A percentile compares a stretch with the other conserved stretches of the same genome.
Conservation (phyloP, 1,139 yeast species). For the Candida mesenterica region DNA sequence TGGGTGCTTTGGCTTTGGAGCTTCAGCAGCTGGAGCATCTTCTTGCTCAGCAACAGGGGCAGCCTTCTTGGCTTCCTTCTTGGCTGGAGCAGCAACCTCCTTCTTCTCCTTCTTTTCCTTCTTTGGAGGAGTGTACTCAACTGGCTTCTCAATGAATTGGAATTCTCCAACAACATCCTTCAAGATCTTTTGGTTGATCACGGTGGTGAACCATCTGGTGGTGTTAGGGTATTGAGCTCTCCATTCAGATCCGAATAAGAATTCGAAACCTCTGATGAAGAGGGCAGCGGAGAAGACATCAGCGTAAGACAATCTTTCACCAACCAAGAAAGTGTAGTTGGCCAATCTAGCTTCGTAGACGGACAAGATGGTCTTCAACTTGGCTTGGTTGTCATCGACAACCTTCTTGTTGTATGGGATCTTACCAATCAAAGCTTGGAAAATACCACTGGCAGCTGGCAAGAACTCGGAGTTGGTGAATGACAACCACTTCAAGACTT, state of each 20-base stretch:
- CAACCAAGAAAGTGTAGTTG: slow-evolving; percentile 83
- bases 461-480: slow-evolving; percentile 71
- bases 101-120: slow-evolving; percentile 64
- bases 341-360: slow-evolving; percentile 64
- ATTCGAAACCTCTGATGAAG: slow-evolving; percentile 63
- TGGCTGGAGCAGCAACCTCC: slow-evolving; percentile 31
- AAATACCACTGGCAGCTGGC: slow-evolving; percentile 34
- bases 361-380: slow-evolving; percentile 38
- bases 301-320: slow-evolving; percentile 85
- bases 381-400: slow-evolving; percentile 54
- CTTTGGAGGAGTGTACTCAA: slow-evolving; percentile 75
- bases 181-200: slow-evolving; percentile 57
- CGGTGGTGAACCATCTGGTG: slow-evolving; percentile 85
- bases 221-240: slow-evolving; percentile 70
- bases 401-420: slow-evolving; percentile 74
- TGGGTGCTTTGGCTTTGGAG: slow-evolving; percentile 87
- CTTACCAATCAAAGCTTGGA: slow-evolving; percentile 36
- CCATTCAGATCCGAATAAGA: slow-evolving; percentile 75
- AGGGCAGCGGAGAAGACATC: slow-evolving; percentile 68
- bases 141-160: slow-evolving; percentile 63
- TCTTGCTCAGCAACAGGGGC: slow-evolving; percentile 42
- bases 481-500: slow-evolving; percentile 80
- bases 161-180: slow-evolving; percentile 40
- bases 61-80: slow-evolving; percentile 20
- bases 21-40: slow-evolving; percentile 33